Evolutionary conservation across 768 basidiomycete species (phyloP).

Genomic region (Lentinula boryana): DNA sequence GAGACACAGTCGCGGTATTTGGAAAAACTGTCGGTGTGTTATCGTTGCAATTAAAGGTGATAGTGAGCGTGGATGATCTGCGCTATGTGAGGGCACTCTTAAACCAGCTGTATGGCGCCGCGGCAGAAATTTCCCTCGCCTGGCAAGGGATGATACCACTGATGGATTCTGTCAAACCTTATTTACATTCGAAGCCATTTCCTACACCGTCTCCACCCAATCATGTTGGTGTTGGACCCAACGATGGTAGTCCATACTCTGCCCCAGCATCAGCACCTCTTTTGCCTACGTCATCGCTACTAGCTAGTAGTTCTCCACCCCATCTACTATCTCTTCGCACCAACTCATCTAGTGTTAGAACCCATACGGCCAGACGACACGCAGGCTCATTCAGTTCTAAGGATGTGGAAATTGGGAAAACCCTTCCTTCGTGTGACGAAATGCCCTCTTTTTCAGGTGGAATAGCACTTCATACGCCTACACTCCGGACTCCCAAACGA

Average conservation of each 20-base stretch:
- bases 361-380: constrained; percentile 66
- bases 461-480: constrained; percentile 29
- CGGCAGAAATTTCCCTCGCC: constrained; percentile 79
- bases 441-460: constrained; percentile 30
- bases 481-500: constrained; percentile 47
- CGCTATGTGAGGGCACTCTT: constrained; percentile 84
- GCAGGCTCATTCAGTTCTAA: constrained; percentile 94
- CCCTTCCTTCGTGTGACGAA: constrained; percentile 61
- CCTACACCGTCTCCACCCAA: constrained; percentile 16
- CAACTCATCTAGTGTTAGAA: constrained; percentile 29
- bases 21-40: constrained; percentile 85
- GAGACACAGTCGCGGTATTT: constrained; percentile 78
- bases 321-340: constrained; percentile 17
- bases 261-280: constrained; percentile 19
- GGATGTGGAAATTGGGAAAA: constrained; percentile 85
- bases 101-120: constrained; percentile 82
- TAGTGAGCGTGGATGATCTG: constrained; percentile 71
- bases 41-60: constrained; percentile 71
- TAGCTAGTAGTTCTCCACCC: constrained; percentile 10
- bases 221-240: constrained; percentile 7
- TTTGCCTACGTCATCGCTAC: constrained; percentile 13
- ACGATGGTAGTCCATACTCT: constrained; percentile 14
- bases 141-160: constrained; percentile 79
- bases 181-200: constrained; percentile 35
- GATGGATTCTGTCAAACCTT: constrained; percentile 61